Evolutionary conservation across 768 basidiomycete species (phyloP).

Genomic region (Gymnopilus dilepis): DNA sequence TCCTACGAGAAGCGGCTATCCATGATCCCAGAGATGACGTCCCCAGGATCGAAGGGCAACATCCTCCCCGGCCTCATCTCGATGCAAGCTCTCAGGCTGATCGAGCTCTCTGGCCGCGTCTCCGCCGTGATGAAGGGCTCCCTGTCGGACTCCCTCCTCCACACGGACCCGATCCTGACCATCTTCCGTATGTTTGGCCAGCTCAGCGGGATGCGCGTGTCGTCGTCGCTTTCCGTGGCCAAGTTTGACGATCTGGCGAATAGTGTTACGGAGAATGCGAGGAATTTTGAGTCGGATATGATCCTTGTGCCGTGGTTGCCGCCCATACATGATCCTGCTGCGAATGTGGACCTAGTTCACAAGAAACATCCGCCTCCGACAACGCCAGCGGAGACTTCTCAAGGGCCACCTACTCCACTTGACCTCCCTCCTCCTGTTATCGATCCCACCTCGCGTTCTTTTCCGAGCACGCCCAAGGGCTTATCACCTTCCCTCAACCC

Average conservation of each 20-base stretch:
- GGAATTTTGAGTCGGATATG: slow-evolving; percentile 64
- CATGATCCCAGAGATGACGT: background rate
- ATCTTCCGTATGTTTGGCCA: slow-evolving; percentile 81
- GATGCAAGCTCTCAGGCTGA: slow-evolving; percentile 81
- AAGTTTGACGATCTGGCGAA: slow-evolving; percentile 74
- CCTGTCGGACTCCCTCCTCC: slow-evolving; percentile 66
- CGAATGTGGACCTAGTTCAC: slow-evolving; percentile 14
- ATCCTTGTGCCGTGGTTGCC: slow-evolving; percentile 85
- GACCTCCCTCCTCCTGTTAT: no score
- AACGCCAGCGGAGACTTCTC: background rate
- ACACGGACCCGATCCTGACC: slow-evolving; percentile 72
- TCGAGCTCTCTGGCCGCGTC: slow-evolving; percentile 86
- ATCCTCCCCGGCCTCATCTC: slow-evolving; percentile 35
- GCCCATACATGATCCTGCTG: slow-evolving; percentile 32
- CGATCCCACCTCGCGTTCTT: no score
- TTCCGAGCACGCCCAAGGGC: no score
- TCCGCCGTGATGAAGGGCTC: slow-evolving; percentile 90
- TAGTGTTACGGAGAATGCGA: slow-evolving; percentile 73
- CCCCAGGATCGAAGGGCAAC: slow-evolving; percentile 15
- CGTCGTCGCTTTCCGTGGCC: slow-evolving; percentile 74
- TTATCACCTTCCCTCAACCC: slow-evolving; percentile 51
- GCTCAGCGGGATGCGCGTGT: slow-evolving; percentile 68
- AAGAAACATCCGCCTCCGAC: slow-evolving; percentile 3
- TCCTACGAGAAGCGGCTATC: slow-evolving; percentile 8
- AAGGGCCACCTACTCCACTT: no score